Evolutionary conservation across 345 rosid genomes (phyloP).

Genomic region (Eucalyptus grandis): DNA sequence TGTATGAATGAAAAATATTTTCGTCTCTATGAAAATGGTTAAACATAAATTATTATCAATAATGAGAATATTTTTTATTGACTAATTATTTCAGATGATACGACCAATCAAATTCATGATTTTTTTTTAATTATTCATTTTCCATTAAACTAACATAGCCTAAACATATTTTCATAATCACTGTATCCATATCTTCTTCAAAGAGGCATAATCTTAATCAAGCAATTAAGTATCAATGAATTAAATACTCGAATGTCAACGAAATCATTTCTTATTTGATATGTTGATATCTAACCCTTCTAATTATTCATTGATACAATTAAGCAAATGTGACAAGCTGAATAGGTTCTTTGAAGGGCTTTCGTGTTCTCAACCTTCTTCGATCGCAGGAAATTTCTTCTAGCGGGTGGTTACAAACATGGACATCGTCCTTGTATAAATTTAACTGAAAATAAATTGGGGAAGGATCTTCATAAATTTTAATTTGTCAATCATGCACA

Average conservation of each 20-base stretch:
- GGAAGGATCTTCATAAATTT: neutral
- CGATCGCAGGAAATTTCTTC: neutral
- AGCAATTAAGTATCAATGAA: neutral
- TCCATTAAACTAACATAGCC: no score
- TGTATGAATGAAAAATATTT: no score
- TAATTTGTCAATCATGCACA: neutral
- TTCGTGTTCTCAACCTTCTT: neutral
- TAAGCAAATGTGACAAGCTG: neutral
- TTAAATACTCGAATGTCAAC: neutral
- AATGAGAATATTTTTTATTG: no score
- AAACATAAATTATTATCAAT: no score
- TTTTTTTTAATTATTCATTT: no score
- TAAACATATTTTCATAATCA: no score
- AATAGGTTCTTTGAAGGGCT: neutral
- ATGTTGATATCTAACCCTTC: no score
- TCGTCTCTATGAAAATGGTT: no score
- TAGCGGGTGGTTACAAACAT: neutral
- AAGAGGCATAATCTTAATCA: neutral
- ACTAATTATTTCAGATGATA: no score
- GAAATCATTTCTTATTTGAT: no score
- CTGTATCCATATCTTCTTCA: neutral
- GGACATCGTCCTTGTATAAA: neutral
- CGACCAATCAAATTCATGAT: no score
- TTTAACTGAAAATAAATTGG: neutral
- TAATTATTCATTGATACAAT: neutral